A percentile compares a stretch with the other conserved stretches of the same genome.
These are phyloP conservation scores for Pyrus communis DNA, from an alignment of 306 rosid species.

Conservation along the genomic window DNA sequence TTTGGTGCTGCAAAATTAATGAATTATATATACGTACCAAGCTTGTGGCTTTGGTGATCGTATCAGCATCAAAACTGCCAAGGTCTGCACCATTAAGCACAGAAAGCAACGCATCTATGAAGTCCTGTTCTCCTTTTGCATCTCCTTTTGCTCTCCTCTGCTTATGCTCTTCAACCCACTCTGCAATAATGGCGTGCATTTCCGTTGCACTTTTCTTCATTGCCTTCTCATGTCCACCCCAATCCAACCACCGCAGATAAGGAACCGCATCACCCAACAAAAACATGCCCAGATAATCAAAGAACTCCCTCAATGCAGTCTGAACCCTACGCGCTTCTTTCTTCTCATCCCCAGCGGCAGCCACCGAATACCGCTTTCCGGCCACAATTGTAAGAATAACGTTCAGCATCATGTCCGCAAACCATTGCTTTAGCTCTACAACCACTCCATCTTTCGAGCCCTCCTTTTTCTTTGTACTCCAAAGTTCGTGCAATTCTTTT, in stretches of 20 bases:
- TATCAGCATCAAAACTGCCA: slow-evolving; percentile 6
- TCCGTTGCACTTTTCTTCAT: too few relatives aligned
- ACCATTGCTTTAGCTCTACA: not conserved
- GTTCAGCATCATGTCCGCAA: slow-evolving; percentile 5
- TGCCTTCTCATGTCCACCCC: too few relatives aligned
- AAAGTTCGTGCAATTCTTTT: not conserved
- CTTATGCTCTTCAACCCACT: slow-evolving; percentile 22
- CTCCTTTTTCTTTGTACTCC: not conserved
- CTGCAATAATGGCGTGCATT: not conserved
- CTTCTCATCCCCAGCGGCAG: not conserved
- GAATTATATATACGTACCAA: slow-evolving; percentile 9
- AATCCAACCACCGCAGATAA: slow-evolving; percentile 12
- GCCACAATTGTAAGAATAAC: slow-evolving; percentile 6
- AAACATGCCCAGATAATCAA: not conserved
- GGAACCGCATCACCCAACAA: slow-evolving; percentile 13
- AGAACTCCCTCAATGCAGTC: too few relatives aligned
- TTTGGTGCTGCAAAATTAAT: too few relatives aligned
- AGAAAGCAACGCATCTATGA: slow-evolving; percentile 11
- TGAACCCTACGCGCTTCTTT: not conserved
- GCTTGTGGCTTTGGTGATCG: slow-evolving; percentile 16
- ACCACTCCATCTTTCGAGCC: not conserved
- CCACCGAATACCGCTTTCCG: not conserved
- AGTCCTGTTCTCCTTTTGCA: slow-evolving; percentile 1
- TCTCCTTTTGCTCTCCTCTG: not conserved
- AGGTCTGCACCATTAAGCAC: not conserved